Conservation (phyloP, 257 asterid genomes). For the Forsythia suspensa region DNA sequence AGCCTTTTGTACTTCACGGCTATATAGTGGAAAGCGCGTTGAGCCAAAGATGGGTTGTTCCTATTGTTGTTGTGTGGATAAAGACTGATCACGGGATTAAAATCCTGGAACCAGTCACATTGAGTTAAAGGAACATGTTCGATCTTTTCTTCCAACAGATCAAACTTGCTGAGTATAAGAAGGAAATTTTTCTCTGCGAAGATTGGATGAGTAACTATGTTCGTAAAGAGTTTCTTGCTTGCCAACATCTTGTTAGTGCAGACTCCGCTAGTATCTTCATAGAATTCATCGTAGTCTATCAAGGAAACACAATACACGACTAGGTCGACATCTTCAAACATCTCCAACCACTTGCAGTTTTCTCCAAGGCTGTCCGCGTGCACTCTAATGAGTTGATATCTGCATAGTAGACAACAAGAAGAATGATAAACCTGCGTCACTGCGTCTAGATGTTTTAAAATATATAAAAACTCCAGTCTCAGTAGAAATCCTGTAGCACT, state of each 20-base stretch:
- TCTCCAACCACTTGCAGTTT: slow-evolving; percentile 84
- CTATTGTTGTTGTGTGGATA: slow-evolving; percentile 34
- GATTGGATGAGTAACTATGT: slow-evolving; percentile 52
- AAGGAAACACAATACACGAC: slow-evolving; percentile 73
- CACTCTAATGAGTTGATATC: slow-evolving; percentile 79
- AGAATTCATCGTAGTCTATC: slow-evolving; percentile 62
- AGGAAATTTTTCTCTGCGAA: slow-evolving; percentile 59
- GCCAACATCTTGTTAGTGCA: slow-evolving; percentile 69
- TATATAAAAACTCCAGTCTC: too few species aligned
- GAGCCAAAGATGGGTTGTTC: slow-evolving; percentile 59
- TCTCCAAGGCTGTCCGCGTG: slow-evolving; percentile 71
- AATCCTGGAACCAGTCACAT: slow-evolving; percentile 88
- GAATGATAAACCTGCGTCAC: not conserved
- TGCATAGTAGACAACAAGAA: slow-evolving; percentile 32
- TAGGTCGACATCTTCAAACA: slow-evolving; percentile 80
- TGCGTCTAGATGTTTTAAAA: too few species aligned
- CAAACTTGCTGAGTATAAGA: slow-evolving; percentile 76
- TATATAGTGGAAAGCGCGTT: slow-evolving; percentile 72
- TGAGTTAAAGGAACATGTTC: slow-evolving; percentile 53
- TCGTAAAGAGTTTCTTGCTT: slow-evolving; percentile 61
- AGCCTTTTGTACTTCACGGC: slow-evolving; percentile 73
- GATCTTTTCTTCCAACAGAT: slow-evolving; percentile 71
- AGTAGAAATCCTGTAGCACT: too few species aligned
- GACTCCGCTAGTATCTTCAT: slow-evolving; percentile 56
- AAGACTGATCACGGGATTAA: slow-evolving; percentile 64